phyloP scores from a whole-genome alignment of 2,329 filamentous ascomycete species.

The Davidsoniella virescens region DNA sequence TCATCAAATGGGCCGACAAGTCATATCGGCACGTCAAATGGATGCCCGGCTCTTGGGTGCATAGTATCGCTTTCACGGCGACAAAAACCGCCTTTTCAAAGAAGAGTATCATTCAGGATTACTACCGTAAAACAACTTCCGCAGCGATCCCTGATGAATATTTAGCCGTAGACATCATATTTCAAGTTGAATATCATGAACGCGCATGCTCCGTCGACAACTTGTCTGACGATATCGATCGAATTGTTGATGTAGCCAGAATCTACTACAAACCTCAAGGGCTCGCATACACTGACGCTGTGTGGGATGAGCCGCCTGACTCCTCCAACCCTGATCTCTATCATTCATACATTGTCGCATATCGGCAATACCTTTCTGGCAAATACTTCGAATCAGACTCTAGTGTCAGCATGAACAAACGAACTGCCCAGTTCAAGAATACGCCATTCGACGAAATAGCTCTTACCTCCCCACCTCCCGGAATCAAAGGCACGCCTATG shows the following conservation, averaged over 20 bases:
- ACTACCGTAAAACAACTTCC: constrained; percentile 48
- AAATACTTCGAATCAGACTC: constrained; percentile 48
- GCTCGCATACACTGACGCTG: constrained; percentile 73
- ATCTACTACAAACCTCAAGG: constrained; percentile 87
- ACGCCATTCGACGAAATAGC: constrained; percentile 44
- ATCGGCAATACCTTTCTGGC: constrained; percentile 70
- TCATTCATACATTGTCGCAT: constrained; percentile 66
- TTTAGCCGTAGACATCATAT: constrained; percentile 73
- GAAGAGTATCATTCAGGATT: constrained; percentile 41
- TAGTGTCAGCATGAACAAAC: constrained; percentile 44
- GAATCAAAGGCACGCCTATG: constrained; percentile 71
- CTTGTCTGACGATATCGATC: constrained; percentile 53
- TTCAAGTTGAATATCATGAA: constrained; percentile 49
- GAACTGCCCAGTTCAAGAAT: constrained; percentile 50
- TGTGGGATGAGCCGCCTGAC: constrained; percentile 71
- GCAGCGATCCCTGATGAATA: constrained; percentile 82
- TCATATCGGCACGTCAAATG: constrained; percentile 75
- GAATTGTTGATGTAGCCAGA: constrained; percentile 54
- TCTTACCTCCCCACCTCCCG: constrained; percentile 54
- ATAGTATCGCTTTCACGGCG: constrained; percentile 42
- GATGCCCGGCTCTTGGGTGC: constrained; percentile 83
- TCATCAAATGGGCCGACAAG: constrained; percentile 69
- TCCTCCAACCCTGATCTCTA: constrained; percentile 50
- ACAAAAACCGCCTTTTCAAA: constrained; percentile 43
- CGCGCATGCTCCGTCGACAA: constrained; percentile 34